Conservation (phyloP, 129 eudicot species). For the Ambrosia artemisiifolia region DNA sequence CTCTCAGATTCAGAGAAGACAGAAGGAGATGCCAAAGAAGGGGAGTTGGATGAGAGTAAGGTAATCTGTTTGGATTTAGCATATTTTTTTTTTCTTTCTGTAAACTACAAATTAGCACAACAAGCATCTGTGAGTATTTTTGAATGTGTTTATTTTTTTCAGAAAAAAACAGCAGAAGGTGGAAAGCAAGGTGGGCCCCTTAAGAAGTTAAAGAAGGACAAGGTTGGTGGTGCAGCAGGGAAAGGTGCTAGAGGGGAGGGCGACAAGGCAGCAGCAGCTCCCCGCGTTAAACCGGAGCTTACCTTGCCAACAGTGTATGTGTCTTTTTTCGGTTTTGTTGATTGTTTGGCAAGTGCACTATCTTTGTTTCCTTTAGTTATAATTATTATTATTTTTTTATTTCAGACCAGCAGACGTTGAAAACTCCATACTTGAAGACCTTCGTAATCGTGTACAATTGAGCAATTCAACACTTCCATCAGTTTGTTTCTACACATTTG, state of each 20-base stretch:
- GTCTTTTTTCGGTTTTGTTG: conserved; percentile 1
- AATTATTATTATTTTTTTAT: not conserved
- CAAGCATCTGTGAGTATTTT: conserved; percentile 1
- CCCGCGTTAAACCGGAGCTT: conserved; percentile 93
- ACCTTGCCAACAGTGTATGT: conserved; percentile 78
- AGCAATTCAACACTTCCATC: conserved; percentile 81
- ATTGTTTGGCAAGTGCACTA: not conserved
- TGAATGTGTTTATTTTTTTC: conserved; percentile 19
- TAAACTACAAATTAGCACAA: conserved; percentile 7
- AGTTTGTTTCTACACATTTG: conserved; percentile 83
- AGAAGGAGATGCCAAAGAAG: conserved; percentile 84
- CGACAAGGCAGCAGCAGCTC: conserved; percentile 56
- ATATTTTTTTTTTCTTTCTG: not conserved
- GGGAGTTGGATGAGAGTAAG: conserved; percentile 81
- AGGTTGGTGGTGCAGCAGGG: conserved; percentile 59
- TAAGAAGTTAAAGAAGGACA: conserved; percentile 91
- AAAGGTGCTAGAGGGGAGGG: conserved; percentile 76
- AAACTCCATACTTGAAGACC: conserved; percentile 84
- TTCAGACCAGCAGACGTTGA: conserved; percentile 84
- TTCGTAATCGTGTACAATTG: conserved; percentile 91
- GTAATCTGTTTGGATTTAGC: conserved; percentile 28
- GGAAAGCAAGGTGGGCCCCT: conserved; percentile 84
- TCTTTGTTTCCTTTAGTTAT: not conserved
- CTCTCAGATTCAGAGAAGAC: conserved; percentile 73
- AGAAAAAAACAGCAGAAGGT: conserved; percentile 87